These are phyloP conservation scores for Brassica hybrid DNA, from an alignment of 441 rosid species.

Conservation along the genomic window DNA sequence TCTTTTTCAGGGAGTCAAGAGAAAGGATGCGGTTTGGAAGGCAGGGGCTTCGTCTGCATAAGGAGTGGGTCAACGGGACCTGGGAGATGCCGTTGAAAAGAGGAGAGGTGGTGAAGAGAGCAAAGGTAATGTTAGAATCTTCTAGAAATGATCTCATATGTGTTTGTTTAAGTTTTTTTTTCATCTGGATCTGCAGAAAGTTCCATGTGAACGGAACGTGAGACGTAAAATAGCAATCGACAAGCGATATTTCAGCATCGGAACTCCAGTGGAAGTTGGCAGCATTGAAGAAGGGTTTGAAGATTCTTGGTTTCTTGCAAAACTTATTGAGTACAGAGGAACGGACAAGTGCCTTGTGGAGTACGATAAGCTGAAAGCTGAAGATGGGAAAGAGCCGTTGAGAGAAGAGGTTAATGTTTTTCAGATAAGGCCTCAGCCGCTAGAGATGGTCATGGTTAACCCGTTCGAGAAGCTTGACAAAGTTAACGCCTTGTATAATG, in stretches of 20 bases:
- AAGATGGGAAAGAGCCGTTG: conserved; percentile 70
- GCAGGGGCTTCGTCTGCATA: conserved; percentile 35
- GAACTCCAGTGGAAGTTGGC: conserved; percentile 69
- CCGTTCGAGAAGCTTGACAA: conserved; percentile 61
- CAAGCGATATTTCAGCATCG: conserved; percentile 45
- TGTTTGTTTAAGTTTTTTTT: not conserved
- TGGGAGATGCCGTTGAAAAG: conserved; percentile 36
- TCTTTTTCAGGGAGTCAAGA: conserved; percentile 57
- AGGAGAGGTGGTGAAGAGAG: conserved; percentile 27
- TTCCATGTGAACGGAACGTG: conserved; percentile 23
- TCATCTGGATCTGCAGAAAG: conserved; percentile 34
- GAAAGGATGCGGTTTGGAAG: conserved; percentile 41
- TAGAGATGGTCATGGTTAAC: conserved; percentile 43
- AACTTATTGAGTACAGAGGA: conserved; percentile 51
- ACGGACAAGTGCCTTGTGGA: conserved; percentile 58
- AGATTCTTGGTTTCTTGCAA: conserved; percentile 88
- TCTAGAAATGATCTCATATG: conserved; percentile 12
- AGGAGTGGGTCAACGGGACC: conserved; percentile 39
- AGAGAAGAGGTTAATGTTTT: conserved; percentile 57
- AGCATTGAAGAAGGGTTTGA: conserved; percentile 83
- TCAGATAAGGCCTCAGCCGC: conserved; percentile 76
- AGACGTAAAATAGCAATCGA: conserved; percentile 19
- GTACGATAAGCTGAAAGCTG: conserved; percentile 68
- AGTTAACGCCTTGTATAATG: conserved; percentile 81
- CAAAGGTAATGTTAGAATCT: conserved; percentile 15